Evolutionary conservation across 805 yeast genomes (phyloP).

Genomic region (Hanseniaspora taiwanica): DNA sequence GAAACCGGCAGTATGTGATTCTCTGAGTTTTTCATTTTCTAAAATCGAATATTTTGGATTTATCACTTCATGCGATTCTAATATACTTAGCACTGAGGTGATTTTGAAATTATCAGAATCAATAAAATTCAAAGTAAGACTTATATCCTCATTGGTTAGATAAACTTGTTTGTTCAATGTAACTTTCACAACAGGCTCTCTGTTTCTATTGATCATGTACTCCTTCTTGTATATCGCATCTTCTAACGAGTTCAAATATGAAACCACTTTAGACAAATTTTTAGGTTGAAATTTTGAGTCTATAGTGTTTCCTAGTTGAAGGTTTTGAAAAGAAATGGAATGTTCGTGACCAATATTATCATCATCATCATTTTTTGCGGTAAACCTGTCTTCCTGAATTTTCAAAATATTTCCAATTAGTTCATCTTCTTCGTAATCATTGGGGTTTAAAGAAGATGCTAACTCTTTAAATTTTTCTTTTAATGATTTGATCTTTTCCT

Average conservation of each 20-base stretch:
- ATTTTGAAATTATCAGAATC: constrained; percentile 22
- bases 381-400: background rate
- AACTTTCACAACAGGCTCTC: constrained; percentile 28
- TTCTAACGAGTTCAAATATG: constrained; percentile 3
- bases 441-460: constrained; percentile 5
- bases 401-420: constrained; percentile 5
- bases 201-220: constrained; percentile 29
- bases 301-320: background rate
- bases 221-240: constrained; percentile 18
- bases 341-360: background rate
- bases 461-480: constrained; percentile 3
- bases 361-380: too few species aligned
- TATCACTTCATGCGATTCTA: constrained; percentile 26
- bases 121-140: constrained; percentile 25
- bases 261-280: constrained; percentile 2
- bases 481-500: background rate
- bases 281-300: background rate
- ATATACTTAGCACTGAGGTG: constrained; percentile 24
- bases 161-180: constrained; percentile 28
- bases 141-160: constrained; percentile 34
- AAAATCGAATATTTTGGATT: constrained; percentile 19
- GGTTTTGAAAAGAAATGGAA: too few species aligned
- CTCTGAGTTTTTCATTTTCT: constrained; percentile 5
- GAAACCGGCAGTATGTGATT: constrained; percentile 9
- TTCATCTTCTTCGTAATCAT: constrained; percentile 10